A percentile compares a stretch with the other conserved stretches of the same genome.
These are phyloP conservation scores for Xylariales sp. DNA, from an alignment of 2,329 filamentous ascomycete genomes.

Conservation along the genomic window DNA sequence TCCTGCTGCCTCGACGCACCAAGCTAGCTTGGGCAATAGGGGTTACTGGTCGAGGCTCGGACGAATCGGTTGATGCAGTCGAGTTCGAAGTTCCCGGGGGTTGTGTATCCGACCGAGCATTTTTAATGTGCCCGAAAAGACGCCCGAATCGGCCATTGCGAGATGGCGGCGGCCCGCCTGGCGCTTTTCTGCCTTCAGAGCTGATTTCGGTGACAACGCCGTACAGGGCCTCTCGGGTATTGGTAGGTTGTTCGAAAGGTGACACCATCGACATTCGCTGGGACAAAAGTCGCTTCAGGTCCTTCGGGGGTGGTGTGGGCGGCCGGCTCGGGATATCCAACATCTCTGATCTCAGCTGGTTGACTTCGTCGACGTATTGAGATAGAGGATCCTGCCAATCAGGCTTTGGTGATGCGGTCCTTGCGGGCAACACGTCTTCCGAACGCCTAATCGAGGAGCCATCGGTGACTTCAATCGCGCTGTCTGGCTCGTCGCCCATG, in stretches of 20 bases:
- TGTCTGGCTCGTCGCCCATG: slow-evolving; percentile 32
- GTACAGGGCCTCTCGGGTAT: slow-evolving; percentile 12
- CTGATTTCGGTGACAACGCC: slow-evolving; percentile 21
- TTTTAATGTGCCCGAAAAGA: slow-evolving; percentile 20
- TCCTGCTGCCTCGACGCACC: slow-evolving; percentile 21
- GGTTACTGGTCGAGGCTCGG: slow-evolving; percentile 16
- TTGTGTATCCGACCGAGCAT: slow-evolving; percentile 18
- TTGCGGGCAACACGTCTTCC: slow-evolving; percentile 10
- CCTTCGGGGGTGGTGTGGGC: slow-evolving; percentile 27
- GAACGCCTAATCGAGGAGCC: slow-evolving; percentile 17
- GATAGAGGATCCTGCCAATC: no score
- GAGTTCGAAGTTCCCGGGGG: slow-evolving; percentile 16
- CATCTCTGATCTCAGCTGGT: slow-evolving; percentile 19
- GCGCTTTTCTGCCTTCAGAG: slow-evolving; percentile 9
- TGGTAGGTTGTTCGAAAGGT: slow-evolving; percentile 15
- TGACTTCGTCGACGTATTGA: slow-evolving; percentile 19
- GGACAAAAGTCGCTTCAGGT: slow-evolving; percentile 21
- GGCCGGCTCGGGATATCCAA: slow-evolving; percentile 21
- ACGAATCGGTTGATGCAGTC: slow-evolving; percentile 17
- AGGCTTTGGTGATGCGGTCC: no score
- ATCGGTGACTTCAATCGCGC: slow-evolving; percentile 32
- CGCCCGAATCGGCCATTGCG: slow-evolving; percentile 12
- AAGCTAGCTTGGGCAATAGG: slow-evolving; percentile 23
- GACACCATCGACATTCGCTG: slow-evolving; percentile 18
- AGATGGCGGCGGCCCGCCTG: neutral